phyloP scores from a whole-genome alignment of 2,329 filamentous ascomycete species.

The Fusarium napiforme region DNA sequence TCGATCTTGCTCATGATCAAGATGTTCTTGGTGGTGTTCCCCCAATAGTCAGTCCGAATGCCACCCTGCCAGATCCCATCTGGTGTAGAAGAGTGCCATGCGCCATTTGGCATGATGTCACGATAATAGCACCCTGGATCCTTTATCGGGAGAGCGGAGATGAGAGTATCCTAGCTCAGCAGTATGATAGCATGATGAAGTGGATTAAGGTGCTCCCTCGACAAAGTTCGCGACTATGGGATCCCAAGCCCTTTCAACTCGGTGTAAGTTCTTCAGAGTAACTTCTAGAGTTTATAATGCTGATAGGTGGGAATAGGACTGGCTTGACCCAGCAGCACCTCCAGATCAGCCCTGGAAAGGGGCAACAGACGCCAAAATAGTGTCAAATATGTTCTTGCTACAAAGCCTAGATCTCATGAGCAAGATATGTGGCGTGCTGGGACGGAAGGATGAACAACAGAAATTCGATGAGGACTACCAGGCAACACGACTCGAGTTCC shows the following conservation, averaged over 20 bases:
- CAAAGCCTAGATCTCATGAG: conserved; percentile 53
- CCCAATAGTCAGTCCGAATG: conserved; percentile 25
- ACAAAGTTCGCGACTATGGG: neutral
- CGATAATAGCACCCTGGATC: conserved; percentile 53
- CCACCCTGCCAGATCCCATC: neutral
- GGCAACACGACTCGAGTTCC: conserved; percentile 1
- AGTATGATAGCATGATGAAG: conserved; percentile 52
- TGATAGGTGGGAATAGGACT: conserved; percentile 48
- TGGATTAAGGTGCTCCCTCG: conserved; percentile 47
- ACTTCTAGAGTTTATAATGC: neutral
- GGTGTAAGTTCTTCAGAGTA: neutral
- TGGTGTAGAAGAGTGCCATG: conserved; percentile 33
- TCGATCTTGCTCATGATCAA: conserved; percentile 24
- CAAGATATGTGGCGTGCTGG: conserved; percentile 18
- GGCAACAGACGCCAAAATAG: conserved; percentile 52
- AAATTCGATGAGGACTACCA: neutral
- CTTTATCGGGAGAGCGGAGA: conserved; percentile 54
- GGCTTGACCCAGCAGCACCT: conserved; percentile 59
- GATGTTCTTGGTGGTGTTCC: conserved; percentile 13
- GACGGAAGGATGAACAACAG: neutral
- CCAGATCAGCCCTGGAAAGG: conserved; percentile 47
- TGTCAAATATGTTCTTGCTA: conserved; percentile 59
- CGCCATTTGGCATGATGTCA: conserved; percentile 56
- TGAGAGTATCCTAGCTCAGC: conserved; percentile 47
- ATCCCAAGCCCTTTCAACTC: neutral